Percentiles rank a stretch among this genome's conserved stretches.
These are phyloP conservation scores for Cyclotella atomus DNA, from an alignment of 108 stramenopile species.

Conservation along the genomic window DNA sequence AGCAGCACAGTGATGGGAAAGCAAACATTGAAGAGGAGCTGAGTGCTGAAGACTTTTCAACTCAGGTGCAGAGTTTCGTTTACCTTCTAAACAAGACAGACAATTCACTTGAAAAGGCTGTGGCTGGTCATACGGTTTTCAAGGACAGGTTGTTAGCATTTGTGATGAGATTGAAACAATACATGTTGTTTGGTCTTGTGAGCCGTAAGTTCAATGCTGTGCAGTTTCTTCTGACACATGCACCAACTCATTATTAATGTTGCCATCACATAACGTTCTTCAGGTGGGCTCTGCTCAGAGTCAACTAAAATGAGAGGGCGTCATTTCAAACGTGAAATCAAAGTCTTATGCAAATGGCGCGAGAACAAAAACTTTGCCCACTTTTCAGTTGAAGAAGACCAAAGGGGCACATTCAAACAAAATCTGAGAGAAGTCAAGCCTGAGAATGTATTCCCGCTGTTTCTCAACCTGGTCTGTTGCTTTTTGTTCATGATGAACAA, in stretches of 20 bases:
- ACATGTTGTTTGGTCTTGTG: conserved; percentile 13
- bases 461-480: conserved; percentile 76
- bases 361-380: conserved; percentile 28
- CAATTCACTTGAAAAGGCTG: not conserved
- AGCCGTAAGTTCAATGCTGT: conserved; percentile 10
- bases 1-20: not conserved
- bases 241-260: not conserved
- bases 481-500: conserved; percentile 90
- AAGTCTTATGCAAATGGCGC: conserved; percentile 46
- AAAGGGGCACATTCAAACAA: conserved; percentile 6
- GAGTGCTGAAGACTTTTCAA: not conserved
- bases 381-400: conserved; percentile 1
- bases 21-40: not conserved
- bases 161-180: conserved; percentile 9
- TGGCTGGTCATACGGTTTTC: not conserved
- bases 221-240: not conserved
- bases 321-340: conserved; percentile 52
- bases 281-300: not conserved
- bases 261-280: not conserved
- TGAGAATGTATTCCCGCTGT: conserved; percentile 52
- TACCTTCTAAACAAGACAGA: conserved; percentile 19
- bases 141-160: conserved; percentile 1
- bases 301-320: conserved; percentile 31
- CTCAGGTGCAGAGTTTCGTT: conserved; percentile 11
- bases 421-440: conserved; percentile 36